These are phyloP conservation scores for Phaeosphaeriaceae sp. DNA, from an alignment of 2,329 filamentous ascomycete genomes.

Conservation along the genomic window DNA sequence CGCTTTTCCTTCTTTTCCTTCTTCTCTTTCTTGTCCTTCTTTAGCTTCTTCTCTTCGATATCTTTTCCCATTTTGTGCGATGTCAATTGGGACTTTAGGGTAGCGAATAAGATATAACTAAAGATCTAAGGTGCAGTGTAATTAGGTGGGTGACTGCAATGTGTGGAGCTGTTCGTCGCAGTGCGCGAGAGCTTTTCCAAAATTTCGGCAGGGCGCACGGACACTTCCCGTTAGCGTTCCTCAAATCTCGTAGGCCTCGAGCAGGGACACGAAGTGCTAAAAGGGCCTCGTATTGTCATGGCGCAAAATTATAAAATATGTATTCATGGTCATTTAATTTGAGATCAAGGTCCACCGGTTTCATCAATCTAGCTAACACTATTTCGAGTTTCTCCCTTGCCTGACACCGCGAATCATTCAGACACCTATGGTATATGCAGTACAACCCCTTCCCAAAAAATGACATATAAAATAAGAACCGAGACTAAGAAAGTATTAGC, in stretches of 20 bases:
- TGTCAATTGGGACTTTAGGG: slow-evolving; percentile 5
- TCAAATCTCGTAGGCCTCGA: not conserved
- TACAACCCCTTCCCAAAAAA: slow-evolving; percentile 28
- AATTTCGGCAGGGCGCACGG: slow-evolving; percentile 19
- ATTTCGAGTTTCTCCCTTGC: slow-evolving; percentile 20
- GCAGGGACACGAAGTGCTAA: not conserved
- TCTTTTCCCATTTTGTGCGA: slow-evolving; percentile 45
- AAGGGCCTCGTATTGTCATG: not conserved
- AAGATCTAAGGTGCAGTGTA: not conserved
- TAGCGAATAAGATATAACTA: not conserved
- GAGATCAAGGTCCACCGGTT: slow-evolving; percentile 12
- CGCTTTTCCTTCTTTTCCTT: slow-evolving; percentile 73
- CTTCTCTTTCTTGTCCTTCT: slow-evolving; percentile 63
- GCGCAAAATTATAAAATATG: not conserved
- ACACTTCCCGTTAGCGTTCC: slow-evolving; percentile 6
- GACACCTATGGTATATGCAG: slow-evolving; percentile 48
- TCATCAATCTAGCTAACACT: slow-evolving; percentile 30
- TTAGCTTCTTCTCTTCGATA: slow-evolving; percentile 47
- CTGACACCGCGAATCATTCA: slow-evolving; percentile 32
- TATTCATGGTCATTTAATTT: slow-evolving; percentile 29
- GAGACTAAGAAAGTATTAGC: slow-evolving; percentile 37
- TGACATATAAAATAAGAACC: slow-evolving; percentile 22
- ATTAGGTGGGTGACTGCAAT: slow-evolving; percentile 6
- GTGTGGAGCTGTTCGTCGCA: slow-evolving; percentile 16
- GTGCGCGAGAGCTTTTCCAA: slow-evolving; percentile 16